Evolutionary conservation across 2,329 filamentous ascomycete genomes (phyloP).

Genomic region (Talaromyces marneffei): DNA sequence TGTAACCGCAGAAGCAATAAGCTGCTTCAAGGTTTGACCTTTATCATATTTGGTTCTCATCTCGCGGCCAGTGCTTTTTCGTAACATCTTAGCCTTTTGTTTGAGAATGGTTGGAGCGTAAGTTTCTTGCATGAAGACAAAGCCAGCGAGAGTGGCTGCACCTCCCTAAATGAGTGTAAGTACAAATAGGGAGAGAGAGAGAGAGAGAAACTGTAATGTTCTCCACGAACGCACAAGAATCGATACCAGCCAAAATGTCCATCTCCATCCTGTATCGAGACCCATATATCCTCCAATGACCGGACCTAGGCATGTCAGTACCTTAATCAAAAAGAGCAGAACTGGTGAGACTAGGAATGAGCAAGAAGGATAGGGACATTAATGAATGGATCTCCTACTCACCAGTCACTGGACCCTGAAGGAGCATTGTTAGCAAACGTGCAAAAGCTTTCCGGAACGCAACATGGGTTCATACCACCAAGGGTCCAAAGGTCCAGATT

Average conservation of each 20-base stretch:
- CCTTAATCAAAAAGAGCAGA: too few species aligned
- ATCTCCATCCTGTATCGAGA: conserved; percentile 37
- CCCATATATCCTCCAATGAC: conserved; percentile 35
- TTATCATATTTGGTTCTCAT: conserved; percentile 27
- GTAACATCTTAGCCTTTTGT: conserved; percentile 27
- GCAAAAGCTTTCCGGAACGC: too few species aligned
- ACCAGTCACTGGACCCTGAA: conserved; percentile 19
- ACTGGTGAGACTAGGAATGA: too few species aligned
- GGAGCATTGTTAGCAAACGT: too few species aligned
- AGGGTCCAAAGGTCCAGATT: conserved; percentile 29
- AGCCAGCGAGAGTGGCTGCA: not conserved
- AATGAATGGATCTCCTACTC: too few species aligned
- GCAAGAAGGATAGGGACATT: too few species aligned
- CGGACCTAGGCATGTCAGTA: conserved; percentile 20
- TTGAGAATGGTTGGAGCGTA: conserved; percentile 37
- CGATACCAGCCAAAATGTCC: conserved; percentile 38
- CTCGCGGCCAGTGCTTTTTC: conserved; percentile 34
- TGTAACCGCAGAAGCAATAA: conserved; percentile 34
- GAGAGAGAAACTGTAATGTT: conserved; percentile 22
- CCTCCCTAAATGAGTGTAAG: not conserved
- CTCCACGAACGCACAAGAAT: conserved; percentile 22
- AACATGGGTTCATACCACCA: conserved; percentile 11
- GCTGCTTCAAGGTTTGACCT: conserved; percentile 25
- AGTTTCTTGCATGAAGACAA: conserved; percentile 31
- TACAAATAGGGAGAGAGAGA: too few species aligned